Conservation (phyloP, 495 filamentous ascomycete species). For the Podospora conica region DNA sequence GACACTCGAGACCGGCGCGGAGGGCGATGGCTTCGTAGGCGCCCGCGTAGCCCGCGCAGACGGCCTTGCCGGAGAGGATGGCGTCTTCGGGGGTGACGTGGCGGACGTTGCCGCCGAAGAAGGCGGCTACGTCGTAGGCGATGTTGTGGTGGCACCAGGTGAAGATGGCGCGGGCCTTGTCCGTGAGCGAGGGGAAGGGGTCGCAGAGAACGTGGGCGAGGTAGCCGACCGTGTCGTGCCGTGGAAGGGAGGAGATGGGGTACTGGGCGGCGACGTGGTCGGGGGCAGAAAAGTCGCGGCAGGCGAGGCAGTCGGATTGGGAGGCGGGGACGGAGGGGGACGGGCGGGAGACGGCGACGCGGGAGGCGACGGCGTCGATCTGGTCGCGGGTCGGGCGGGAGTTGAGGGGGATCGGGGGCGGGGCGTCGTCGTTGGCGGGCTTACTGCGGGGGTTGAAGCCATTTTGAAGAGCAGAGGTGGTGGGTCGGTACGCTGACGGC, state of each 20-base stretch:
- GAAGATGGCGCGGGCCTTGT: slow-evolving; percentile 89
- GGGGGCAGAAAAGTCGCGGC: slow-evolving; percentile 79
- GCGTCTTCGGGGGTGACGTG: slow-evolving; percentile 62
- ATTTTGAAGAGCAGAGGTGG: slow-evolving; percentile 16
- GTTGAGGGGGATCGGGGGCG: slow-evolving; percentile 43
- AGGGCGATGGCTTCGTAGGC: slow-evolving; percentile 69
- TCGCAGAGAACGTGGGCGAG: slow-evolving; percentile 70
- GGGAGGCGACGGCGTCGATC: slow-evolving; percentile 36
- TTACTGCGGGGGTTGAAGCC: slow-evolving; percentile 18
- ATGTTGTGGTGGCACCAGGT: slow-evolving; percentile 96
- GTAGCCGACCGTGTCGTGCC: slow-evolving; percentile 54
- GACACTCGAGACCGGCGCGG: slow-evolving; percentile 63
- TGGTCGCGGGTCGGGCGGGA: slow-evolving; percentile 39
- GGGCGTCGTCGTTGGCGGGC: slow-evolving; percentile 17
- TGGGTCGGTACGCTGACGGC: slow-evolving; percentile 22
- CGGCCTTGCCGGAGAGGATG: slow-evolving; percentile 68
- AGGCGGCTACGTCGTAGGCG: slow-evolving; percentile 68
- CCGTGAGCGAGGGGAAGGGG: slow-evolving; percentile 74
- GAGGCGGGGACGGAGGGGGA: not conserved
- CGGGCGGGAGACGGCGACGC: slow-evolving; percentile 12
- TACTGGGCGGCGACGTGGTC: slow-evolving; percentile 74
- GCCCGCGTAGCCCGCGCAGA: slow-evolving; percentile 89
- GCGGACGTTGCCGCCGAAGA: slow-evolving; percentile 65
- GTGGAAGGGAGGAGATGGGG: slow-evolving; percentile 62
- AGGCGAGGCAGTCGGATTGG: slow-evolving; percentile 56